Percentiles rank a stretch among this genome's conserved stretches.
Evolutionary conservation across 78 protist species (phyloP).

Genomic region (Pigoraptor vietnamica): DNA sequence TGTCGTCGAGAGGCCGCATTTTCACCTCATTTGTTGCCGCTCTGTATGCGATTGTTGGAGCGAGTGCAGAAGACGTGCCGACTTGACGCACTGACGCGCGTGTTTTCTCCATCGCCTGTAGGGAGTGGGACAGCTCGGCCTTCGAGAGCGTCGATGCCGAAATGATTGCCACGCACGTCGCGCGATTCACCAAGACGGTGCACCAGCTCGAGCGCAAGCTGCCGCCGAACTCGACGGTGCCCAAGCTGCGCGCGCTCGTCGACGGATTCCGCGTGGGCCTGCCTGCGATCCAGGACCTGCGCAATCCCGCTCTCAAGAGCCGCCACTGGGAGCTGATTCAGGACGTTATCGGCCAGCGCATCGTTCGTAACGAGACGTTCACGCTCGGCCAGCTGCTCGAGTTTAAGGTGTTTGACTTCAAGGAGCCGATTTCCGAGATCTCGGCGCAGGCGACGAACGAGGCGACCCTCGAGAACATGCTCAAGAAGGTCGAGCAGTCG

Average conservation of each 20-base stretch:
- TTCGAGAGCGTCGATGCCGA: not conserved
- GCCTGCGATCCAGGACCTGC: constrained; percentile 23
- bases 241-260: not conserved
- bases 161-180: not conserved
- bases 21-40: not conserved
- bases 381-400: constrained; percentile 35
- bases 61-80: too few relatives aligned
- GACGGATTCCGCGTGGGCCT: not conserved
- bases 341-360: not conserved
- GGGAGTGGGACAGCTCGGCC: not conserved
- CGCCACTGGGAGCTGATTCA: constrained; percentile 37
- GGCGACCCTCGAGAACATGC: constrained; percentile 29
- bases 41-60: too few relatives aligned
- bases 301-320: constrained; percentile 27
- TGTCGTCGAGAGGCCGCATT: not conserved
- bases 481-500: constrained; percentile 7
- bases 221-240: constrained; percentile 16
- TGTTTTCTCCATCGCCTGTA: not conserved
- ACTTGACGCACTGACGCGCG: not conserved
- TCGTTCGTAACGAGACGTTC: not conserved
- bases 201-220: not conserved
- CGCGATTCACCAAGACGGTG: not conserved
- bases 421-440: constrained; percentile 24
- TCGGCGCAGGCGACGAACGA: constrained; percentile 46
- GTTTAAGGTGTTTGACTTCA: not conserved